These are phyloP conservation scores for Hirschioporus abietinus DNA, from an alignment of 768 basidiomycete genomes.

Conservation along the genomic window DNA sequence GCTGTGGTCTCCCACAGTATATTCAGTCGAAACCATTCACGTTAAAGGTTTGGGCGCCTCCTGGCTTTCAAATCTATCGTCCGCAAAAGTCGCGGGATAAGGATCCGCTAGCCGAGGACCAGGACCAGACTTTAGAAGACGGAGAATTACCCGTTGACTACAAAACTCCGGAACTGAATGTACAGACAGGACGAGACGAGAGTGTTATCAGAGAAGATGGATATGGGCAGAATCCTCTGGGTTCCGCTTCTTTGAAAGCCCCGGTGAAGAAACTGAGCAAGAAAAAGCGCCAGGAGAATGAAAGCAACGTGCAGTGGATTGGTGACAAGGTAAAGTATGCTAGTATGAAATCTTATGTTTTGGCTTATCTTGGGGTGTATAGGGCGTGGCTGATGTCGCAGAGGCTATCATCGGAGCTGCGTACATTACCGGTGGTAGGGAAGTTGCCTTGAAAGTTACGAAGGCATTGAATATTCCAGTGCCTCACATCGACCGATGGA, in stretches of 20 bases:
- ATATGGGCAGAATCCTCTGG: background rate
- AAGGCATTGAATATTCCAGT: slow-evolving; percentile 64
- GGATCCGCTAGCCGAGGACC: background rate
- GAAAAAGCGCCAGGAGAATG: slow-evolving; percentile 35
- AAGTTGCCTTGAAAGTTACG: slow-evolving; percentile 55
- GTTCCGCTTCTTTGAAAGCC: background rate
- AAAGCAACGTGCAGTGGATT: slow-evolving; percentile 46
- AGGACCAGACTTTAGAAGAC: slow-evolving; percentile 3
- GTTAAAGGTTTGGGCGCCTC: slow-evolving; percentile 61
- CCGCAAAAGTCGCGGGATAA: slow-evolving; percentile 8
- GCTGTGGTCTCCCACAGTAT: slow-evolving; percentile 60
- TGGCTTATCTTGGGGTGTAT: slow-evolving; percentile 4
- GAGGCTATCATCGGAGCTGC: slow-evolving; percentile 85
- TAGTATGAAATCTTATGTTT: slow-evolving; percentile 5
- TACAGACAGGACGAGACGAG: slow-evolving; percentile 11
- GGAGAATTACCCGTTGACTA: slow-evolving; percentile 19
- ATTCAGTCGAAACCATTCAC: slow-evolving; percentile 70
- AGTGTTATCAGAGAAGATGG: slow-evolving; percentile 9
- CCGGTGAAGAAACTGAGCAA: slow-evolving; percentile 7
- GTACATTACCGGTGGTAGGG: slow-evolving; percentile 67
- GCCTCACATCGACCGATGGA: slow-evolving; percentile 61
- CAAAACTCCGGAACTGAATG: slow-evolving; percentile 10
- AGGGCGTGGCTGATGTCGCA: slow-evolving; percentile 80
- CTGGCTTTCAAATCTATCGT: slow-evolving; percentile 30
- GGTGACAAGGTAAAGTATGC: slow-evolving; percentile 64